Evolutionary conservation across 1,139 yeast genomes (phyloP), one percentile per base, ranked within the genome.

Genomic region (Zygosaccharomyces pseudobailii): DNA sequence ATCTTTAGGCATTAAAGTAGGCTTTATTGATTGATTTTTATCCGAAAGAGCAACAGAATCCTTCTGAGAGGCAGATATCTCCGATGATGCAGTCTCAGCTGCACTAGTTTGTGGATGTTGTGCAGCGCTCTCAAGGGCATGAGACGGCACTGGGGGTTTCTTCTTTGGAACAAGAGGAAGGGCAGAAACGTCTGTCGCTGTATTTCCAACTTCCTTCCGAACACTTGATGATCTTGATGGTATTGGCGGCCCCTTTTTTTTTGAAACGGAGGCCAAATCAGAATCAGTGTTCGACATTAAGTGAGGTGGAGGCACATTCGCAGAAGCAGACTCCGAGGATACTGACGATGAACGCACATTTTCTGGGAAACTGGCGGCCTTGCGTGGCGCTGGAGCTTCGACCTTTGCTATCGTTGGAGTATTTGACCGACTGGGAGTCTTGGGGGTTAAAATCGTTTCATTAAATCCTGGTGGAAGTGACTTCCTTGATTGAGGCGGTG

Each of bases 381-480:
- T 51, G 28, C 48, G 42, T 8, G 47, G 46, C 5, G 48, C 42
- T 3, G 48, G 44, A 6, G 48, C 38, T 13, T 33, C 46, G 6
- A 33, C 33, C 6, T 43, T 46, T 5, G 49, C 32, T n/a, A 4
- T 20, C n/a, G 31, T 37, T 20, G 40, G 37, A 13, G 46, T 24
- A 34, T 36, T 25, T 13, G 50, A 42, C 19, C 48, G 47, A 36
- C 58, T 51, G 5, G 52, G 44, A 32, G 52, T 61, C 41, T 55
- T 60, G 13, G 66, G 66, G 3, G 63, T 61, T 39, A 62, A 43
- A 4, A 62, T 48, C 5, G 53, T 42, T 20, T 51, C 56, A 40
- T 54, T 55, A 45, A 60, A 62, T 1, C 66, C 66, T n/a, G 66
- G 66, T 8, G 66, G 66, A 9, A 55, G 49, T n/a, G 53, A 36